These are phyloP conservation scores for Vickermania ingenoplastis DNA, from an alignment of 208 protist species.

Conservation along the genomic window DNA sequence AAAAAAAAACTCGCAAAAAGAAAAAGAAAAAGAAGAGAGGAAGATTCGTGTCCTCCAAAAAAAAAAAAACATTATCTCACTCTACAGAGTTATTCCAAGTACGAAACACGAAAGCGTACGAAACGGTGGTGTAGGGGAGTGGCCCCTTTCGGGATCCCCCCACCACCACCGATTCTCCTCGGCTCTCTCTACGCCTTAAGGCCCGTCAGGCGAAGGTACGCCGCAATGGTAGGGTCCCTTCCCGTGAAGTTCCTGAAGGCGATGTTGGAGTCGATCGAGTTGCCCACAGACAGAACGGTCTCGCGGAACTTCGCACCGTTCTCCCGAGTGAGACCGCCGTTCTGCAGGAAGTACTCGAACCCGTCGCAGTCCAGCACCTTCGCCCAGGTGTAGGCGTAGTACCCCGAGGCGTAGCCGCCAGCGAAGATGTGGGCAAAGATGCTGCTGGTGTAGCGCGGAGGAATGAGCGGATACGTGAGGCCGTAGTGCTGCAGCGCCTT, in stretches of 20 bases:
- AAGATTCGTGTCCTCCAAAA: too few relatives aligned
- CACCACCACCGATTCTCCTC: too few relatives aligned
- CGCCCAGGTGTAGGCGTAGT: conserved; percentile 72
- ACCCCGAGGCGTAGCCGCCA: conserved; percentile 62
- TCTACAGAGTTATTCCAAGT: too few relatives aligned
- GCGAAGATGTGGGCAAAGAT: conserved; percentile 69
- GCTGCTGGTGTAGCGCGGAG: conserved; percentile 34
- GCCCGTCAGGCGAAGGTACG: conserved; percentile 17
- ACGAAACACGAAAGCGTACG: too few relatives aligned
- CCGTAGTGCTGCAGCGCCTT: conserved; percentile 14
- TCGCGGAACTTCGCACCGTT: conserved; percentile 59
- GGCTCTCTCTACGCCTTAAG: too few relatives aligned
- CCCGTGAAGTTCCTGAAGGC: conserved; percentile 34
- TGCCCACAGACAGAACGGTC: conserved; percentile 58
- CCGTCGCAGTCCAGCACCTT: conserved; percentile 57
- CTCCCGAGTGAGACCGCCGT: conserved; percentile 34
- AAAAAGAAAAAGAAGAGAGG: too few relatives aligned
- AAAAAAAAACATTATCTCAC: too few relatives aligned
- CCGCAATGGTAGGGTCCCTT: conserved; percentile 17
- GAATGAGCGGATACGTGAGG: conserved; percentile 15
- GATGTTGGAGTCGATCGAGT: conserved; percentile 34
- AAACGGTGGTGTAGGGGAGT: too few relatives aligned
- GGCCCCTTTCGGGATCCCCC: too few relatives aligned
- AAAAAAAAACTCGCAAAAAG: too few relatives aligned
- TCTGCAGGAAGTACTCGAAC: conserved; percentile 58